Evolutionary conservation across 768 basidiomycete species (phyloP), one percentile per base, ranked within the genome.

Genomic region (Antrodiella citrinella): DNA sequence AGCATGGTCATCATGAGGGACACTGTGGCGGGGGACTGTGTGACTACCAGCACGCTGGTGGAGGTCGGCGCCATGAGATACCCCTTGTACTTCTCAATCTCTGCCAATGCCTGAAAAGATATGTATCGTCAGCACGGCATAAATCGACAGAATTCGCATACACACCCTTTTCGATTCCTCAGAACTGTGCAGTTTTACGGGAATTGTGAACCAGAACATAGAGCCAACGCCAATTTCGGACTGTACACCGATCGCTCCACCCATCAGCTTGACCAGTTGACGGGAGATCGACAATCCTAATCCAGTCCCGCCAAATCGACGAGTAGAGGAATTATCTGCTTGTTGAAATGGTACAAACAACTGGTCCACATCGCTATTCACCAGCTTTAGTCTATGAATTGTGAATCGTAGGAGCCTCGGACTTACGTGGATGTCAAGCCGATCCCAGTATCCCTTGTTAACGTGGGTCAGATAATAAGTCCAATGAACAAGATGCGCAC

Each of bases 291-390:
- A 84, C 20, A 86, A 66, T 18, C 86, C 86, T 7, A 88, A 63
- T 9, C 86, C 86, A n/a, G 85, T 86, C 2, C 86, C 86, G 43
- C 86, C 86, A 58, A 84, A 87, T 4, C 80, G 74, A 22, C 85
- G 78, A 4, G 86, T 86, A 0, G 83, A 84, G 0, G 84, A 86
- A 54, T 83, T 86, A 69, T 86, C 86, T 9, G 84, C 84, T 65
- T 88, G 86, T 55, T 83, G 82, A 56, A 88, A 88, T 7, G 85
- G 85, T 18, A 82, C 77, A 55, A 86, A 88, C 3, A 88, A 65
- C 5, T 78, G 70, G 44, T 82, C 80, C 2, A 82, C 77, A 53
- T 86, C 84, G 52, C 74, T 80, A 23, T 5, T 18, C 43, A 13
- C 15, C 2, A 21, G 26, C 23, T 41, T 49, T 20, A 22, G 18